phyloP scores from a whole-genome alignment of 192 early-diverging fungal species.

The Coemansia sp. region DNA sequence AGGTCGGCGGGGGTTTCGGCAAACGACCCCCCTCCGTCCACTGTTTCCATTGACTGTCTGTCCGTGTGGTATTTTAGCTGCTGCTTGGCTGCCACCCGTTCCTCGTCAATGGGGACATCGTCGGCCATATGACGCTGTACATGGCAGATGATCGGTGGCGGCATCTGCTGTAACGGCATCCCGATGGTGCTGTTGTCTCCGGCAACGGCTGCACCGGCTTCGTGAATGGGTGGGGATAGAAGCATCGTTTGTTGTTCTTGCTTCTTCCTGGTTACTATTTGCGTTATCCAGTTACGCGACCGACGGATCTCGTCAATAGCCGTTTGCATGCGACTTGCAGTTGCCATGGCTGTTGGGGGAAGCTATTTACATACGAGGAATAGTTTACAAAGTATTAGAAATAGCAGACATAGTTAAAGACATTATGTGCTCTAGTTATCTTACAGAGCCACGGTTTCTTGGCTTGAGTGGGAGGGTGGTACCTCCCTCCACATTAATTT shows the following conservation, averaged over 20 bases:
- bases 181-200: neutral
- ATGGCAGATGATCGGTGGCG: constrained; percentile 2
- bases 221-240: neutral
- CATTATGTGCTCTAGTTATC: neutral
- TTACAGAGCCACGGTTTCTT: neutral
- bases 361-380: neutral
- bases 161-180: neutral
- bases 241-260: neutral
- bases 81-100: neutral
- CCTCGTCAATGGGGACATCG: neutral
- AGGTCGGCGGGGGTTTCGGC: neutral
- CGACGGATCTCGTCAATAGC: constrained; percentile 17
- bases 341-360: neutral
- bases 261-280: constrained; percentile 8
- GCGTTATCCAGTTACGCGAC: constrained; percentile 24
- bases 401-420: too few relatives aligned
- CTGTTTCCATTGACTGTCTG: neutral
- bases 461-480: neutral
- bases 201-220: neutral
- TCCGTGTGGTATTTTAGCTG: neutral
- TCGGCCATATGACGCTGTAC: constrained; percentile 3
- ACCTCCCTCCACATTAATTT: neutral
- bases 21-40: neutral
- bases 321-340: constrained; percentile 13
- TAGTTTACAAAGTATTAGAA: neutral